Evolutionary conservation across 805 yeast genomes (phyloP).

Genomic region (Candida nanaspora): DNA sequence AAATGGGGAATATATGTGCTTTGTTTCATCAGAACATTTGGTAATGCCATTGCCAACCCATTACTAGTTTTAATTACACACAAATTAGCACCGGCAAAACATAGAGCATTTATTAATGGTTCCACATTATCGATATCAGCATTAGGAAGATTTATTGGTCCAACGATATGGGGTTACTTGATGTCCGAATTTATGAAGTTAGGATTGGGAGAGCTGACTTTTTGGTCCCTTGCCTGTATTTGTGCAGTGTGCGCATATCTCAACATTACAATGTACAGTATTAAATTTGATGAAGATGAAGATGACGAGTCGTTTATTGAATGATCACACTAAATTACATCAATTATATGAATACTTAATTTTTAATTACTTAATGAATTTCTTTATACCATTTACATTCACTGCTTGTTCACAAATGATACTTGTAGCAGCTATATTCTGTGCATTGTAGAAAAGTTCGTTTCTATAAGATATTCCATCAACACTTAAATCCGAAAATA

Average conservation of each 20-base stretch:
- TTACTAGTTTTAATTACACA: constrained; percentile 47
- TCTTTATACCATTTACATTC: constrained; percentile 9
- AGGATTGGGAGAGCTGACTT: constrained; percentile 7
- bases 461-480: constrained; percentile 10
- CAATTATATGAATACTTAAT: neutral
- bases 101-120: constrained; percentile 55
- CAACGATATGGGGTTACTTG: constrained; percentile 44
- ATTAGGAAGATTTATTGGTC: constrained; percentile 50
- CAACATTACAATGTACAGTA: neutral
- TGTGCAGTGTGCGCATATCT: neutral
- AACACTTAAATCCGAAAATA: constrained; percentile 3
- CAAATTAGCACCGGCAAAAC: constrained; percentile 43
- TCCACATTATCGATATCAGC: constrained; percentile 46
- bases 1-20: constrained; percentile 19
- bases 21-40: constrained; percentile 20
- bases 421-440: constrained; percentile 19
- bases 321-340: neutral
- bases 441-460: constrained; percentile 15
- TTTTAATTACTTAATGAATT: neutral
- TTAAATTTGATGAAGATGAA: neutral
- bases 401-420: constrained; percentile 16
- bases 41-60: constrained; percentile 44
- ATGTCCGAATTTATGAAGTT: constrained; percentile 7
- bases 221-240: constrained; percentile 7
- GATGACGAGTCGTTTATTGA: neutral